A percentile compares a stretch with the other conserved stretches of the same genome.
Evolutionary conservation across 371 early-diverging fungal species (phyloP).

Genomic region (Mucor mucedo): DNA sequence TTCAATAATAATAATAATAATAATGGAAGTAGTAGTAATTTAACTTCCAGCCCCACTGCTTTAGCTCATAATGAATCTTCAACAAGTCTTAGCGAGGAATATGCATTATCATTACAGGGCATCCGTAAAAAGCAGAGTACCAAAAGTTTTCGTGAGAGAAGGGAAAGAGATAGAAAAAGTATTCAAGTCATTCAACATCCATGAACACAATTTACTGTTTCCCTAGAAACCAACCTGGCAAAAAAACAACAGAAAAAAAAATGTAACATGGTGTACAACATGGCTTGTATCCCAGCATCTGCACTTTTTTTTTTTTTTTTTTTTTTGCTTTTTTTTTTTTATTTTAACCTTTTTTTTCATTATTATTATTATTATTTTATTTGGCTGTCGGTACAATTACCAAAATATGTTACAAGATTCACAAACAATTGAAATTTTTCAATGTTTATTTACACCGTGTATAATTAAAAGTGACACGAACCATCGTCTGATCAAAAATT

Average conservation of each 20-base stretch:
- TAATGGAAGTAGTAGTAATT: background rate
- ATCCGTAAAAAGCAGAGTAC: conserved; percentile 55
- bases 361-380: too few relatives aligned
- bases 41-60: background rate
- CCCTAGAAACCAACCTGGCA: background rate
- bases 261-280: background rate
- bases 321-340: too few relatives aligned
- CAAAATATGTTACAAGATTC: too few relatives aligned
- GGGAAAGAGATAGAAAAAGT: conserved; percentile 54
- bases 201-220: background rate
- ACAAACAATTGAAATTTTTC: conserved; percentile 3
- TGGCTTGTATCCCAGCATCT: background rate
- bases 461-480: background rate
- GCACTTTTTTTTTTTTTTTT: background rate
- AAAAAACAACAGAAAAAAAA: background rate
- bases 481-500: conserved; percentile 1
- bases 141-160: conserved; percentile 50
- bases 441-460: too few relatives aligned
- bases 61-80: conserved; percentile 16
- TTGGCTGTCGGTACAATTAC: too few relatives aligned
- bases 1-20: conserved; percentile 4
- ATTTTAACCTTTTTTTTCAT: too few relatives aligned
- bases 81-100: conserved; percentile 49
- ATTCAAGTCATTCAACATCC: conserved; percentile 17
- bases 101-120: conserved; percentile 53